Conservation (phyloP, 805 yeast species). For the Zygosaccharomyces lentus region DNA sequence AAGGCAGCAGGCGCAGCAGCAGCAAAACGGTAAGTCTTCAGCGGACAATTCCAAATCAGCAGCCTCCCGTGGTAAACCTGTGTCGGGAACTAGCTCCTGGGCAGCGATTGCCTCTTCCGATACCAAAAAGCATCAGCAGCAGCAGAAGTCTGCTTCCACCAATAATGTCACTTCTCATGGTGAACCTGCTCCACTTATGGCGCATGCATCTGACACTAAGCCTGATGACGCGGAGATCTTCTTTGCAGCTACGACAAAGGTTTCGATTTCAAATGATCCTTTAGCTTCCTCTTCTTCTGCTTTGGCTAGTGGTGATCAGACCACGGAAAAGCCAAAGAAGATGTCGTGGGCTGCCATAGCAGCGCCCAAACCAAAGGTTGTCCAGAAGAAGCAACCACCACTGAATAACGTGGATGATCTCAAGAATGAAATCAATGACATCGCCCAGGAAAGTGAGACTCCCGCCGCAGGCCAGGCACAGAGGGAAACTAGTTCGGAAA, state of each 20-base stretch:
- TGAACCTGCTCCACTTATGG: neutral
- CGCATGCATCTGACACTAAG: slow-evolving; percentile 7
- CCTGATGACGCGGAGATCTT: slow-evolving; percentile 8
- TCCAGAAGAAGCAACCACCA: slow-evolving; percentile 32
- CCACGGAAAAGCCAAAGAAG: slow-evolving; percentile 30
- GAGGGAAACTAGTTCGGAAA: slow-evolving; percentile 30
- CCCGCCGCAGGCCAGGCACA: slow-evolving; percentile 31
- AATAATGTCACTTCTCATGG: neutral
- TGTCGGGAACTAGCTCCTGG: slow-evolving; percentile 35
- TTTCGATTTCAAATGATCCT: slow-evolving; percentile 13
- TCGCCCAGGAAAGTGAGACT: slow-evolving; percentile 26
- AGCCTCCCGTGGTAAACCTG: slow-evolving; percentile 28
- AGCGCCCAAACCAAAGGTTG: slow-evolving; percentile 44
- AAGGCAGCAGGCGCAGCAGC: slow-evolving; percentile 13
- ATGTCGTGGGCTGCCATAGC: slow-evolving; percentile 72
- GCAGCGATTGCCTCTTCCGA: slow-evolving; percentile 36
- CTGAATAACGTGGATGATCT: slow-evolving; percentile 28
- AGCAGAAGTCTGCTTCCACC: neutral
- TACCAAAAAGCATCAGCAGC: slow-evolving; percentile 12
- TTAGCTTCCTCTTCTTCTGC: slow-evolving; percentile 24
- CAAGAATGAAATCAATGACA: slow-evolving; percentile 37
- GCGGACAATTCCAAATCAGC: slow-evolving; percentile 28
- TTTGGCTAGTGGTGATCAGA: slow-evolving; percentile 14
- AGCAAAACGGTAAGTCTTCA: slow-evolving; percentile 18
- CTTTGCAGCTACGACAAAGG: neutral